A percentile compares a stretch with the other conserved stretches of the same genome.
These are phyloP conservation scores for Apiospora malaysiana DNA, from an alignment of 2,329 filamentous ascomycete genomes.

Conservation along the genomic window DNA sequence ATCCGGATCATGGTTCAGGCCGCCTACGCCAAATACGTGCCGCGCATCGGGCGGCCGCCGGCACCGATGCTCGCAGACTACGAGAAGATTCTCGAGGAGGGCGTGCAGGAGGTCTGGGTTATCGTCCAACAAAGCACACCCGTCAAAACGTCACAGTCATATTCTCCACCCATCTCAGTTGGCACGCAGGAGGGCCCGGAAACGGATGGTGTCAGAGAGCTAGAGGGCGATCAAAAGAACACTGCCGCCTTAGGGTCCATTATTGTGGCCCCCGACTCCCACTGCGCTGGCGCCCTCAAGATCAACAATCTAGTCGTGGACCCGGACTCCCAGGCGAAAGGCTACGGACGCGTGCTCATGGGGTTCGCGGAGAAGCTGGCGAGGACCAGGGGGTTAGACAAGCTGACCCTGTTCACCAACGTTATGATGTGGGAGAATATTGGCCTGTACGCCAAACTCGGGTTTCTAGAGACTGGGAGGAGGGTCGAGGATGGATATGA, in stretches of 20 bases:
- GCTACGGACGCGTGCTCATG: constrained; percentile 33
- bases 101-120: constrained; percentile 2
- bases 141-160: not conserved
- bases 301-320: constrained; percentile 34
- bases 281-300: constrained; percentile 23
- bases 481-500: constrained; percentile 40
- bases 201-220: constrained; percentile 21
- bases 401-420: constrained; percentile 31
- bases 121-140: not conserved
- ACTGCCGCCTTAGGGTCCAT: constrained; percentile 37
- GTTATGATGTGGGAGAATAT: constrained; percentile 33
- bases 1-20: constrained; percentile 21
- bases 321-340: constrained; percentile 28
- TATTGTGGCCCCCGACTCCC: constrained; percentile 27
- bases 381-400: constrained; percentile 21
- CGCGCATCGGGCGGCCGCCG: constrained; percentile 36
- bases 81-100: constrained; percentile 32
- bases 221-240: not conserved
- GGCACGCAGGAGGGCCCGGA: not conserved
- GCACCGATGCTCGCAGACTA: constrained; percentile 46
- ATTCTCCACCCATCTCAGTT: not conserved
- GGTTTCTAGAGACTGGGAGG: constrained; percentile 41
- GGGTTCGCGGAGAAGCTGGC: constrained; percentile 28
- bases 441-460: constrained; percentile 31
- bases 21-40: constrained; percentile 23